Conservation (phyloP, 148 eudicot species). For the Spergularia marina region DNA sequence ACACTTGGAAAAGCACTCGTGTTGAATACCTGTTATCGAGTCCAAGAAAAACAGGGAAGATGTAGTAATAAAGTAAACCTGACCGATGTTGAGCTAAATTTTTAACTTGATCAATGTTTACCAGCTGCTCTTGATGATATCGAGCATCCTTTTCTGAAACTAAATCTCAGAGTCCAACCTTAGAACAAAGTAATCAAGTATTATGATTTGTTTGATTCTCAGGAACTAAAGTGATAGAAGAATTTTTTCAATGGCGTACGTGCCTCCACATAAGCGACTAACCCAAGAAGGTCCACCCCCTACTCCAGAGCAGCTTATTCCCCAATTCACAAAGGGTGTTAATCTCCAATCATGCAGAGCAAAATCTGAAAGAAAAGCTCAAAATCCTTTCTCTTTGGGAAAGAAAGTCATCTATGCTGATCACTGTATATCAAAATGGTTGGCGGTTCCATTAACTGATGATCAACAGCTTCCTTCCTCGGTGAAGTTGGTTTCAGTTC, state of each 20-base stretch:
- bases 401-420: slow-evolving; percentile 9
- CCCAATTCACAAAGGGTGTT: slow-evolving; percentile 12
- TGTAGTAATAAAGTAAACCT: no score
- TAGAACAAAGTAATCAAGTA: not conserved
- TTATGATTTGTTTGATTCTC: not conserved
- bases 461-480: slow-evolving; percentile 17
- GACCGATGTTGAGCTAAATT: no score
- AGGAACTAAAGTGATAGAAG: not conserved
- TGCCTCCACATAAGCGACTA: slow-evolving; percentile 30
- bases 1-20: no score
- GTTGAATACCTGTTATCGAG: no score
- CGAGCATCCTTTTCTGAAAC: no score
- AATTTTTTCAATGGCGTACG: slow-evolving; percentile 15
- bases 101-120: no score
- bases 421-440: slow-evolving; percentile 17
- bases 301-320: slow-evolving; percentile 9
- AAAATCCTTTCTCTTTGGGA: not conserved
- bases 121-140: no score
- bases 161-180: not conserved
- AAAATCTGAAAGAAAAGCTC: not conserved
- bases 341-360: not conserved
- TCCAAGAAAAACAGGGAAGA: no score
- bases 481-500: slow-evolving; percentile 16
- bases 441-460: slow-evolving; percentile 18
- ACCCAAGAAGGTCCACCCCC: slow-evolving; percentile 5